A percentile compares a stretch with the other conserved stretches of the same genome.
phyloP scores from a whole-genome alignment of 1,284 basidiomycete species.

The Ustilago sp. region DNA sequence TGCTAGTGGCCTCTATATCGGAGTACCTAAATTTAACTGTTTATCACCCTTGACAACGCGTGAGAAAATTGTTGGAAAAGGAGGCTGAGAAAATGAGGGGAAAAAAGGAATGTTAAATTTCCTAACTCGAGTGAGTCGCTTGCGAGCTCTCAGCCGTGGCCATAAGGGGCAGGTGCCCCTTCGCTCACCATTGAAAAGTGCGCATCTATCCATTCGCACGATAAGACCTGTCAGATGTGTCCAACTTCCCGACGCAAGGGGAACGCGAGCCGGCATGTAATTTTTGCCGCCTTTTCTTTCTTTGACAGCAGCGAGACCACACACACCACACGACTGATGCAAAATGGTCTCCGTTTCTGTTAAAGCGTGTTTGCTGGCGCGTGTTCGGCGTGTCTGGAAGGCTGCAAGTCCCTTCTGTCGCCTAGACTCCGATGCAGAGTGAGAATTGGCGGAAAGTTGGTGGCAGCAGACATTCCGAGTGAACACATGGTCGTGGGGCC shows the following conservation, averaged over 20 bases:
- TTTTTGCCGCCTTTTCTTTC: background rate
- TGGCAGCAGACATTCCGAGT: background rate
- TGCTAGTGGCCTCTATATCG: too few species aligned
- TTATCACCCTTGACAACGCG: too few species aligned
- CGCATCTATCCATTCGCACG: too few species aligned
- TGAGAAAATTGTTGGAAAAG: too few species aligned
- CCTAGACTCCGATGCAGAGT: constrained; percentile 7
- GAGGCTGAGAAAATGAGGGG: too few species aligned
- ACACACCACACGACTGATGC: constrained; percentile 3
- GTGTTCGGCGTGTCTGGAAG: constrained; percentile 2
- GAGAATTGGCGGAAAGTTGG: background rate
- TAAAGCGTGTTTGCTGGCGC: constrained; percentile 5
- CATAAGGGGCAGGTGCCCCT: too few species aligned
- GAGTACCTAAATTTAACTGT: too few species aligned
- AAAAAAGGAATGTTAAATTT: too few species aligned
- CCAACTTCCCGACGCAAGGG: constrained; percentile 1
- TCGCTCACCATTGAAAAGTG: too few species aligned
- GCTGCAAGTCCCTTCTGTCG: background rate
- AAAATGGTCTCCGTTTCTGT: background rate
- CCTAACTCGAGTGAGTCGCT: too few species aligned
- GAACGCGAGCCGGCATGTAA: background rate
- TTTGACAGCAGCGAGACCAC: constrained; percentile 6
- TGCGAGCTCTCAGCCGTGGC: too few species aligned
- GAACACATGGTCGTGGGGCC: too few species aligned
- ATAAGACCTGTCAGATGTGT: background rate